These are phyloP conservation scores for Casuarina cunninghamiana DNA, from an alignment of 306 rosid genomes.

Conservation along the genomic window DNA sequence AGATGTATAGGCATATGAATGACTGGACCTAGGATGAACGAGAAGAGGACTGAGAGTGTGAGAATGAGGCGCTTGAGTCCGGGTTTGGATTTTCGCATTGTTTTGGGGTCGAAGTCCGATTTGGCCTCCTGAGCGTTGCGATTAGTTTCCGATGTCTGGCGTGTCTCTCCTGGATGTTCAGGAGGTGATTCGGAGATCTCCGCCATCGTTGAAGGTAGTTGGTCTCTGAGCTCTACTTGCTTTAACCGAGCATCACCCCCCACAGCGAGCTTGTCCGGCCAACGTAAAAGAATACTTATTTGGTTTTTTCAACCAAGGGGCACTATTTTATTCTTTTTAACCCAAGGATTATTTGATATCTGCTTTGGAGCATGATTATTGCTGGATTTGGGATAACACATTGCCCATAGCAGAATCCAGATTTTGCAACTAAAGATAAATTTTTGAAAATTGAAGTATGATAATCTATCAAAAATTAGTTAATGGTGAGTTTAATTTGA, in stretches of 20 bases:
- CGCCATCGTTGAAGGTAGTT: constrained; percentile 49
- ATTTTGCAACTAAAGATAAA: too few relatives aligned
- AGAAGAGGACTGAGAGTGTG: constrained; percentile 66
- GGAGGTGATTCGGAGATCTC: constrained; percentile 52
- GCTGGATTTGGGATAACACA: too few relatives aligned
- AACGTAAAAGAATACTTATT: too few relatives aligned
- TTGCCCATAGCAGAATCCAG: too few relatives aligned
- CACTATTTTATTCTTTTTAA: too few relatives aligned
- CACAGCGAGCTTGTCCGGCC: not conserved
- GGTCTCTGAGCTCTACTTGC: not conserved
- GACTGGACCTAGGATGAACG: constrained; percentile 69
- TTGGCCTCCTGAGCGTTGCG: not conserved
- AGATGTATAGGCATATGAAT: not conserved
- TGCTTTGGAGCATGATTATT: too few relatives aligned
- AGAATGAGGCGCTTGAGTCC: constrained; percentile 76
- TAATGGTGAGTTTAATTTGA: too few relatives aligned
- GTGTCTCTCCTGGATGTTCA: constrained; percentile 15
- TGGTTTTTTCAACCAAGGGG: too few relatives aligned
- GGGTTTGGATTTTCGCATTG: constrained; percentile 75
- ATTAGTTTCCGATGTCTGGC: constrained; percentile 13
- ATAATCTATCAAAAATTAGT: too few relatives aligned
- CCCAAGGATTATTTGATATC: too few relatives aligned
- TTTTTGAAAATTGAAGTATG: too few relatives aligned
- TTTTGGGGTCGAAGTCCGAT: constrained; percentile 44
- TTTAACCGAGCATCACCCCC: not conserved